These are phyloP conservation scores for Lipomyces japonicus DNA, from an alignment of 805 yeast genomes.

Conservation along the genomic window DNA sequence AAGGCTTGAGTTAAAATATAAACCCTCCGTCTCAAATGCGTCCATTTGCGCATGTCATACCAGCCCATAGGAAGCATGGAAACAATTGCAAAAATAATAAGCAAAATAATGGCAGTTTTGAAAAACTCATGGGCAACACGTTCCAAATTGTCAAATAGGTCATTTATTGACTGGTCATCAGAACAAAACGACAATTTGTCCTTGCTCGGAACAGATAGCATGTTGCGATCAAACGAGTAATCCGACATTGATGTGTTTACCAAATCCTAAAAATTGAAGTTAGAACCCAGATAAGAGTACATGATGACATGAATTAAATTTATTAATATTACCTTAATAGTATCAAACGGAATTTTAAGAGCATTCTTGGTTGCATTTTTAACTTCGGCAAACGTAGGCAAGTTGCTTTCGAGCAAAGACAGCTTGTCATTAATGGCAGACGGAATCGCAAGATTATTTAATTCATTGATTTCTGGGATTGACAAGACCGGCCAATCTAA, in stretches of 20 bases:
- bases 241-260: constrained; percentile 16
- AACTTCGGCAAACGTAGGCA: constrained; percentile 66
- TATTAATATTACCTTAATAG: constrained; percentile 33
- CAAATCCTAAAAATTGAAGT: background rate
- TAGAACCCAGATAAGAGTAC: background rate
- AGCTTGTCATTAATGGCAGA: constrained; percentile 57
- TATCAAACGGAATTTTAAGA: constrained; percentile 58
- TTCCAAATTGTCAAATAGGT: constrained; percentile 39
- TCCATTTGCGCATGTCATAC: constrained; percentile 50
- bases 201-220: constrained; percentile 45
- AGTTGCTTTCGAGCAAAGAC: constrained; percentile 46
- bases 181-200: constrained; percentile 41
- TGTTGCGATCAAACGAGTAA: constrained; percentile 35
- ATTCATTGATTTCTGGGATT: constrained; percentile 49
- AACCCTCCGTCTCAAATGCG: constrained; percentile 41
- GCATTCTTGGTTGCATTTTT: constrained; percentile 54
- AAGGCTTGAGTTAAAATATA: constrained; percentile 14
- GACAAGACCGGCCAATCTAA: constrained; percentile 37
- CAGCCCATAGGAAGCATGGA: constrained; percentile 46
- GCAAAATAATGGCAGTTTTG: constrained; percentile 41
- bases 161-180: constrained; percentile 37
- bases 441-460: constrained; percentile 64
- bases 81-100: constrained; percentile 43
- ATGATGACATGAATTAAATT: too few species aligned
- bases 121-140: constrained; percentile 39